Conservation (phyloP, 73 alveolate genomes). For the Symbiodinium pilosum region DNA sequence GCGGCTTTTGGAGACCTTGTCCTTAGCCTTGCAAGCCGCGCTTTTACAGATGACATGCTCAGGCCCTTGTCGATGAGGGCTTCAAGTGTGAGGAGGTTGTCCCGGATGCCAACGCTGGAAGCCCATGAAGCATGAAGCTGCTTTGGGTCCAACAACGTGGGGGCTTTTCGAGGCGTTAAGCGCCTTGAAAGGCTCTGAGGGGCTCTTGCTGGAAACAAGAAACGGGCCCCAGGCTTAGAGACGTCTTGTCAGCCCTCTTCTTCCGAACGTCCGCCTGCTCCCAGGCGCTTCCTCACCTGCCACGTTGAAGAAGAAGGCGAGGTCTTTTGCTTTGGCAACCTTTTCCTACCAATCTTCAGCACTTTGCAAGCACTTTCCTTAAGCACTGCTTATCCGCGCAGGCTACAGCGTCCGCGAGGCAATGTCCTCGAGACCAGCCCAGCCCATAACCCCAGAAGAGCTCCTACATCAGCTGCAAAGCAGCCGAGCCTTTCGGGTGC, state of each 20-base stretch:
- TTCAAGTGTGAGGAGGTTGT: neutral
- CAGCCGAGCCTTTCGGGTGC: conserved; percentile 9
- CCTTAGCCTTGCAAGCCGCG: too few relatives aligned
- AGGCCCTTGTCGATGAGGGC: neutral
- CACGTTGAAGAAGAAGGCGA: neutral
- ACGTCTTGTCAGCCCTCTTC: too few relatives aligned
- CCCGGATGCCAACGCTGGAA: too few relatives aligned
- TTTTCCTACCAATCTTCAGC: too few relatives aligned
- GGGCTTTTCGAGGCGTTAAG: too few relatives aligned
- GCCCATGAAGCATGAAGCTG: too few relatives aligned
- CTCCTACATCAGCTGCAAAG: neutral
- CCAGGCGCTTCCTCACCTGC: conserved; percentile 6
- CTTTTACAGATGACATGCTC: neutral
- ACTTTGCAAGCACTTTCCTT: too few relatives aligned
- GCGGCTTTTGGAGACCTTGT: too few relatives aligned
- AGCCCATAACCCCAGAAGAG: neutral
- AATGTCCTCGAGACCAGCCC: neutral
- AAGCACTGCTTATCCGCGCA: too few relatives aligned
- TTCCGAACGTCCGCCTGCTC: neutral
- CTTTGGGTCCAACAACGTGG: too few relatives aligned
- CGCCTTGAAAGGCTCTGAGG: neutral
- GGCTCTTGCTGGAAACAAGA: neutral
- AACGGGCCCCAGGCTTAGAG: too few relatives aligned
- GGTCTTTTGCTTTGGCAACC: too few relatives aligned
- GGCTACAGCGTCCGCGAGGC: neutral